Base-by-base conservation (phyloP, 345 rosid genomes). In the Gossypium bickii region DNA sequence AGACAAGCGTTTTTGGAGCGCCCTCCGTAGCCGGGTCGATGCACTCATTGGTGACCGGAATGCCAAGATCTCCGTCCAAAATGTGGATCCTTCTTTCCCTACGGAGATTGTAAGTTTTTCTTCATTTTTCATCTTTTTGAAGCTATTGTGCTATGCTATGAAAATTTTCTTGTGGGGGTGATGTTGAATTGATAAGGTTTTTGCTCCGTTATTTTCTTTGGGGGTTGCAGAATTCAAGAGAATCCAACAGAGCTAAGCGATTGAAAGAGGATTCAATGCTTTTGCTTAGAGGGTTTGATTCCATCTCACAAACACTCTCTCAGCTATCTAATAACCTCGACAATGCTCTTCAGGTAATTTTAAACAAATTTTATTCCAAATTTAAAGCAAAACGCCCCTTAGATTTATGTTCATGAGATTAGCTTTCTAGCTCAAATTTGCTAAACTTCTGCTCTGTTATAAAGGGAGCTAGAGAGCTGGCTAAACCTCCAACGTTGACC, bases 251-350 rank as follows among this genome's bases (percentile, higher is more conserved):
- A 83, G 75, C 87, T 12, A 80, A 86, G 79, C 80, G 86, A 67
- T 77, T 87, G 80, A 93, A 92, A 82, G 93, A 86, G 22, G 99
- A 93, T 72, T 85, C 99, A 0, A 57, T 83, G 90, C 93, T 96
- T 82, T 74, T 96, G 82, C 84, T 90, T 38, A 86, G 85, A 85
- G 99, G 98, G 51, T 96, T 96, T 76, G 98, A 96, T 57, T 93
- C 99, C 20, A 72, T 93, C 24, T 79, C 90, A 17, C 89, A 86
- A 18, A 80, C 90, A n/a, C 84, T 93, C 44, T 93, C 97, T 76
- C 90, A 80, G 79, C 91, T 96, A 24, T 96, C 94, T 22, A 84
- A 76, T 78, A 92, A 92, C 74, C 85, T 95, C 29, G 93, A 87
- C 56, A 87, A 82, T n/a, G 93, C 98, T 75, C 94, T 96, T 78